phyloP scores from a whole-genome alignment of 139 green algal genomes.

The Tetradesmus lagerheimii region DNA sequence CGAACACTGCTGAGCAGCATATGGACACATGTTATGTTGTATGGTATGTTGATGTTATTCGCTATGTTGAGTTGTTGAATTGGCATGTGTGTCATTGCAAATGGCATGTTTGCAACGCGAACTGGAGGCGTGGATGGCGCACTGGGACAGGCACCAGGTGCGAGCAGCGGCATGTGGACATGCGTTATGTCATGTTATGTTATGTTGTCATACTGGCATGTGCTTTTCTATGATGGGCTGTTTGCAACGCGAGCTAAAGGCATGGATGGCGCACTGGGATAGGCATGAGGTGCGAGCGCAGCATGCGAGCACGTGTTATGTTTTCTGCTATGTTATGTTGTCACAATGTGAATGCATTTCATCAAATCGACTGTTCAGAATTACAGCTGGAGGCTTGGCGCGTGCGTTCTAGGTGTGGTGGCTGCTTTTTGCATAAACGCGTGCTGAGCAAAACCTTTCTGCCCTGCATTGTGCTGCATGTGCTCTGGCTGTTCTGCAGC shows the following conservation, averaged over 20 bases:
- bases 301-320: not conserved
- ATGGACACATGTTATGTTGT: too few species aligned
- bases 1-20: not conserved
- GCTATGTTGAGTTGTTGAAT: not conserved
- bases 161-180: not conserved
- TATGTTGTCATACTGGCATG: too few species aligned
- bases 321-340: too few species aligned
- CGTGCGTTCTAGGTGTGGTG: too few species aligned
- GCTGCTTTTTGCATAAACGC: too few species aligned
- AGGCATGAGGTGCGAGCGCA: conserved; percentile 35
- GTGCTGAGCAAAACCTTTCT: too few species aligned
- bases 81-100: not conserved
- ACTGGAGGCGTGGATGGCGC: conserved; percentile 75
- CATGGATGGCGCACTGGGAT: conserved; percentile 66
- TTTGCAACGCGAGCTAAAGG: conserved; percentile 75
- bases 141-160: conserved; percentile 54
- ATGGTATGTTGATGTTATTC: not conserved
- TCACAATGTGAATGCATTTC: too few species aligned
- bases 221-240: conserved; percentile 54
- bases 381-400: too few species aligned
- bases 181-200: conserved; percentile 3
- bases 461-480: too few species aligned
- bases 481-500: too few species aligned
- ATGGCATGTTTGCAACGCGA: conserved; percentile 71
- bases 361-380: too few species aligned